Conservation (phyloP, 345 rosid species). For the Raphanus raphanistrum region DNA sequence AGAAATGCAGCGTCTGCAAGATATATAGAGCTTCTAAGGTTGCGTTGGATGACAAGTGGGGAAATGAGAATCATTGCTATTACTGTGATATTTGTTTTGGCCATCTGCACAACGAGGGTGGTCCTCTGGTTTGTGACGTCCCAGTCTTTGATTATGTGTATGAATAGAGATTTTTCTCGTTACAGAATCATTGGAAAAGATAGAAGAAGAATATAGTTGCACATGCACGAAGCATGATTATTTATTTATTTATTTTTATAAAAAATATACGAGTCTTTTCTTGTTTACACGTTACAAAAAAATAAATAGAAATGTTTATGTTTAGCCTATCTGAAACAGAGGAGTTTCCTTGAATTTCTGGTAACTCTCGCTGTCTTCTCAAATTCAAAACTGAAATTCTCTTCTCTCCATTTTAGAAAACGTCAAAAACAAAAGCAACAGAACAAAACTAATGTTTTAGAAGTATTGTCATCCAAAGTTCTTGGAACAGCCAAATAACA, state of each 20-base stretch:
- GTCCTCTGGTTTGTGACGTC: conserved; percentile 43
- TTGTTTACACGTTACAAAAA: neutral
- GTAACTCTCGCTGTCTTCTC: conserved; percentile 25
- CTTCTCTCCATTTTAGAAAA: conserved; percentile 27
- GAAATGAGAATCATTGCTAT: conserved; percentile 67
- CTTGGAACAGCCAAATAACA: conserved; percentile 19
- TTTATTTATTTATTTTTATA: too few relatives aligned
- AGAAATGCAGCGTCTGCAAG: conserved; percentile 71
- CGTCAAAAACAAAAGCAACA: conserved; percentile 7
- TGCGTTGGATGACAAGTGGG: conserved; percentile 70
- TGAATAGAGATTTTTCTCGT: conserved; percentile 25
- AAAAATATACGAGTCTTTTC: neutral
- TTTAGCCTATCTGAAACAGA: neutral
- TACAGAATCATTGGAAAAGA: neutral
- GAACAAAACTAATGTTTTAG: conserved; percentile 5
- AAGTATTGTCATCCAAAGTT: conserved; percentile 22
- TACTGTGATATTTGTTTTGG: conserved; percentile 73
- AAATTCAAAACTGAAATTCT: conserved; percentile 15
- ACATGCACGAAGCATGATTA: too few relatives aligned
- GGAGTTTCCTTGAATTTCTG: conserved; percentile 39
- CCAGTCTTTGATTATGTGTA: conserved; percentile 59
- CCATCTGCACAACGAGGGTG: conserved; percentile 53
- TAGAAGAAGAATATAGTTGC: neutral
- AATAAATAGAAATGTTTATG: neutral
- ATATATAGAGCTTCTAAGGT: conserved; percentile 61